Evolutionary conservation across 495 filamentous ascomycete genomes (phyloP), one percentile per base, ranked within the genome.

Genomic region (Aspergillus diversus): DNA sequence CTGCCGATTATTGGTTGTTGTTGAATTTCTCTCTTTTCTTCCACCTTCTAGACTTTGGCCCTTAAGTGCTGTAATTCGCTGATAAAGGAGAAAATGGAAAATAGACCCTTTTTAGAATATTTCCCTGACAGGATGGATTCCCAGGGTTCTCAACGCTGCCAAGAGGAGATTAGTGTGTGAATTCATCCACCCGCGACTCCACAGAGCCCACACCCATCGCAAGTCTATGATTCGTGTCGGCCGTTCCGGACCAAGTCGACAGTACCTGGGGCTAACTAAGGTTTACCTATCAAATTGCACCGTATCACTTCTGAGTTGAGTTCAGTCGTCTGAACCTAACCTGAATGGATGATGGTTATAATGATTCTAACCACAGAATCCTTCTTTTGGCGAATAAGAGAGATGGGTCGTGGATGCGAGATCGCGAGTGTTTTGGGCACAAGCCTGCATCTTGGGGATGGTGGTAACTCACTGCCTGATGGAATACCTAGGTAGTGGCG

Each of bases 191-290:
- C 53, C 34, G 54, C 33, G 67, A 56, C 52, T 63, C 58, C 63
- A 60, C 63, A 62, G 51, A 56, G 47, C 61, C 58, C 63, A 60
- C 63, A 62, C 47, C 49, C 43, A 32, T 31, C 42, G 34, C 56
- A 35, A 47, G 64, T 64, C 67, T 62, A 66, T 69, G 67, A 69
- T 69, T 69, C 67, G 64, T 69, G 64, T 66, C 59, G 61, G 64
- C 54, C 52, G 63, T 58, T 66, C 64, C 63, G 63, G 63, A 66
- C 59, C 67, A 66, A 65, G 66, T 66, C 63, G 63, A 64, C 59
- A 69, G 67, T 69, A 63, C 67, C 67, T 69, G 67, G 67, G 61
- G 59, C 61, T 66, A 64, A 52, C 52, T 32, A 63, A 46, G 49
- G 50, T 63, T 63, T 65, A 65, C 63, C 60, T 63, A 66, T 63